Percentiles rank a stretch among this genome's conserved stretches.
Evolutionary conservation across 805 yeast genomes (phyloP).

Genomic region (Scheffersomyces coipomensis): DNA sequence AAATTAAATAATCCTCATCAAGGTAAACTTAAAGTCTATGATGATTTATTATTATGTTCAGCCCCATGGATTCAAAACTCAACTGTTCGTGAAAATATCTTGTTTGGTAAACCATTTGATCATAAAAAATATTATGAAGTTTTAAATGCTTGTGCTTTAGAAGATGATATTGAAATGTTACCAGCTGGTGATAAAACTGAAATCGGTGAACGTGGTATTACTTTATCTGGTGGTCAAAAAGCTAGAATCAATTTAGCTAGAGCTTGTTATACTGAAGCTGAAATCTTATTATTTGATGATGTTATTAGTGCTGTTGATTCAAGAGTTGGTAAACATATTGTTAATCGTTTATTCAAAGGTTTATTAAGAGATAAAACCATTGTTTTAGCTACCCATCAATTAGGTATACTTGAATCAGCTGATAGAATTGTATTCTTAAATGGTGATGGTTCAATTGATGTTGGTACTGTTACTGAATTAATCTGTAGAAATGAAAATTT

Average conservation of each 20-base stretch:
- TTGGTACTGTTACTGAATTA: slow-evolving; percentile 33
- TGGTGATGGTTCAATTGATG: slow-evolving; percentile 42
- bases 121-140: slow-evolving; percentile 24
- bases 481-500: slow-evolving; percentile 43
- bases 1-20: slow-evolving; percentile 21
- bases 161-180: slow-evolving; percentile 32
- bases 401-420: slow-evolving; percentile 36
- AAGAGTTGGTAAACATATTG: slow-evolving; percentile 41
- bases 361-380: slow-evolving; percentile 32
- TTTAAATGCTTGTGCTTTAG: slow-evolving; percentile 38
- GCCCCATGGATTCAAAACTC: slow-evolving; percentile 45
- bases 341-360: slow-evolving; percentile 31
- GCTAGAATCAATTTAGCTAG: slow-evolving; percentile 45
- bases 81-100: slow-evolving; percentile 38
- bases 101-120: slow-evolving; percentile 35
- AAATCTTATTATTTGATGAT: slow-evolving; percentile 39
- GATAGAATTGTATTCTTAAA: slow-evolving; percentile 37
- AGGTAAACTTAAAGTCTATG: slow-evolving; percentile 24
- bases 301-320: slow-evolving; percentile 46
- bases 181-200: slow-evolving; percentile 41
- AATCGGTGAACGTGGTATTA: slow-evolving; percentile 45
- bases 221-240: slow-evolving; percentile 46
- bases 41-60: slow-evolving; percentile 32
- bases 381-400: slow-evolving; percentile 43
- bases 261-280: slow-evolving; percentile 35